Conservation (phyloP, 176 grass and related monocot species). For the Aegilops umbellulata region DNA sequence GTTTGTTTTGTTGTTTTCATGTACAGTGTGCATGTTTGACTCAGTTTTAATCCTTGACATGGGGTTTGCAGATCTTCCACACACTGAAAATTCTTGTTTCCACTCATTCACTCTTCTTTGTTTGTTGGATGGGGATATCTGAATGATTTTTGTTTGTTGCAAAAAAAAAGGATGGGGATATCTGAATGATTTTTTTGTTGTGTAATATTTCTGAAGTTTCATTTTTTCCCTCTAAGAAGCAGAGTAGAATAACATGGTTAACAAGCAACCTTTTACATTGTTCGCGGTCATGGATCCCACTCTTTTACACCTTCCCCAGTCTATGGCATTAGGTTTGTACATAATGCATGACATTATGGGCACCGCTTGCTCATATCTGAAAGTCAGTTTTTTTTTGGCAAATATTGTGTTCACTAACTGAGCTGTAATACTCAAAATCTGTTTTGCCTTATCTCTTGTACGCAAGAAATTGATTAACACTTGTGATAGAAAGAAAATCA, state of each 20-base stretch:
- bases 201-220: slow-evolving; percentile 3
- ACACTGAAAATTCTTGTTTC: not conserved
- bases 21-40: not conserved
- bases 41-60: not conserved
- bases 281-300: not conserved
- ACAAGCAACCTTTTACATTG: too few species aligned
- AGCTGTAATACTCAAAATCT: not conserved
- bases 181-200: not conserved
- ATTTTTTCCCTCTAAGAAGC: not conserved
- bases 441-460: too few species aligned
- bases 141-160: not conserved
- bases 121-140: not conserved
- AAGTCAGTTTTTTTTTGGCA: not conserved
- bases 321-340: not conserved
- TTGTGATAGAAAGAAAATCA: not conserved
- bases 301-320: not conserved
- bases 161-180: not conserved
- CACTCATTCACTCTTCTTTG: not conserved
- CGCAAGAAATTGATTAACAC: not conserved
- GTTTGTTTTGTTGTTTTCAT: slow-evolving; percentile 17
- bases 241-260: not conserved
- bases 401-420: not conserved
- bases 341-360: not conserved
- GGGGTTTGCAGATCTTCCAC: not conserved
- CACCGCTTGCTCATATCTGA: slow-evolving; percentile 6